These are phyloP conservation scores for Ocimum tenuiflorum DNA, from an alignment of 257 asterid genomes.

Conservation along the genomic window DNA sequence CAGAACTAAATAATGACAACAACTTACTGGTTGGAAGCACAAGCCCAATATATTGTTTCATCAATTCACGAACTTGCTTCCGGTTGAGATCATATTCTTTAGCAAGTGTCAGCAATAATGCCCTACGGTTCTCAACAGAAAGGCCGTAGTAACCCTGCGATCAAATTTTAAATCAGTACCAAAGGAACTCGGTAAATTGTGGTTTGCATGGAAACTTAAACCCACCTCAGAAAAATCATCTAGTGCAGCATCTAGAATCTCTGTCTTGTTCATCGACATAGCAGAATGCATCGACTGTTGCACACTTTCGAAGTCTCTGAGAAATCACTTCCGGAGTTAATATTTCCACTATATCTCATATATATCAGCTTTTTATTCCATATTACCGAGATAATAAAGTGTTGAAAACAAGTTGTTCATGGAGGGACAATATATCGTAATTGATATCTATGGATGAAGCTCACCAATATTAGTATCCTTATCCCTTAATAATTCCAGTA, in stretches of 20 bases:
- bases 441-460: background rate
- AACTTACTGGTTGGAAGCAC: conserved; percentile 71
- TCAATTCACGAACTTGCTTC: conserved; percentile 60
- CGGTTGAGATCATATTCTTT: conserved; percentile 80
- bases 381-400: background rate
- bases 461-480: background rate
- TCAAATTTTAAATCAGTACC: conserved; percentile 8
- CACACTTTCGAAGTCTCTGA: conserved; percentile 60
- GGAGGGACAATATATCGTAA: background rate
- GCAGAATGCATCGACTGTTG: conserved; percentile 63
- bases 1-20: conserved; percentile 1
- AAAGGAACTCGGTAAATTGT: conserved; percentile 1
- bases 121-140: conserved; percentile 44
- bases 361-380: background rate
- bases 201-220: background rate
- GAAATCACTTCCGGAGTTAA: conserved; percentile 9
- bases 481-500: background rate
- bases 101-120: conserved; percentile 56
- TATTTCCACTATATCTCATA: conserved; percentile 5
- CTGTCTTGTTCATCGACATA: conserved; percentile 64
- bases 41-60: conserved; percentile 85
- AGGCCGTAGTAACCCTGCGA: conserved; percentile 72
- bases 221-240: conserved; percentile 71
- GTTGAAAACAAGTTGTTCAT: background rate
- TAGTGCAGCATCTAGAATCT: conserved; percentile 70